Evolutionary conservation across 2,329 filamentous ascomycete genomes (phyloP).

Genomic region (Fusarium albosuccineum): DNA sequence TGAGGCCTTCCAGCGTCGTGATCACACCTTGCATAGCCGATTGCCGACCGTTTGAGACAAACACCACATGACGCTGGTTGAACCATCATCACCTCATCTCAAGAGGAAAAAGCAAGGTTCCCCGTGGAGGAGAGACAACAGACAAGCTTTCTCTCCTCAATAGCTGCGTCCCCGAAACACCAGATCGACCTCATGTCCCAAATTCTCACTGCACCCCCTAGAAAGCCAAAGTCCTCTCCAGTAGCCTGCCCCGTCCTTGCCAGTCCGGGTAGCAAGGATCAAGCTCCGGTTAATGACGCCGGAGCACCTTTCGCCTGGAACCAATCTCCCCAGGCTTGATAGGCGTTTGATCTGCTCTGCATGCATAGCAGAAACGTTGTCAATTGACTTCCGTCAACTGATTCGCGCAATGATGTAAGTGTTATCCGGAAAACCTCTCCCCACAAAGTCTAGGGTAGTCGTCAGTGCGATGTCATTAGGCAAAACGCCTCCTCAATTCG

Average conservation of each 20-base stretch:
- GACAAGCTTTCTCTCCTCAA: constrained; percentile 16
- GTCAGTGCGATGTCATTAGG: constrained; percentile 25
- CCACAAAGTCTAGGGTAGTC: constrained; percentile 30
- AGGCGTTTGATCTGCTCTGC: constrained; percentile 26
- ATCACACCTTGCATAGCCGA: constrained; percentile 38
- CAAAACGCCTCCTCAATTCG: constrained; percentile 19
- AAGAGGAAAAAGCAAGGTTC: constrained; percentile 2
- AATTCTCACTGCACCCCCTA: constrained; percentile 1
- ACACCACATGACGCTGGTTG: constrained; percentile 30
- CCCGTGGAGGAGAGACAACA: constrained; percentile 24
- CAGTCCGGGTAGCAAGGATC: constrained; percentile 5
- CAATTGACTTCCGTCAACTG: background rate
- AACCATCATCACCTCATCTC: constrained; percentile 33
- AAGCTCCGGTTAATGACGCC: constrained; percentile 1
- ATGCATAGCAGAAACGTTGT: constrained; percentile 31
- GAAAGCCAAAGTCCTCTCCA: background rate
- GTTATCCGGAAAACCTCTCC: constrained; percentile 4
- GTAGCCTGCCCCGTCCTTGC: background rate
- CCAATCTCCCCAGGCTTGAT: constrained; percentile 7
- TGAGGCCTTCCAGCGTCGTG: constrained; percentile 10
- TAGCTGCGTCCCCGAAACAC: background rate
- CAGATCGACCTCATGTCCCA: background rate
- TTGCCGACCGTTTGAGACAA: constrained; percentile 24
- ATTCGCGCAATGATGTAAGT: constrained; percentile 31
- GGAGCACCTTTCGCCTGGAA: background rate